phyloP scores from a whole-genome alignment of 352 stramenopile genomes.

The Phytopythium litorale region DNA sequence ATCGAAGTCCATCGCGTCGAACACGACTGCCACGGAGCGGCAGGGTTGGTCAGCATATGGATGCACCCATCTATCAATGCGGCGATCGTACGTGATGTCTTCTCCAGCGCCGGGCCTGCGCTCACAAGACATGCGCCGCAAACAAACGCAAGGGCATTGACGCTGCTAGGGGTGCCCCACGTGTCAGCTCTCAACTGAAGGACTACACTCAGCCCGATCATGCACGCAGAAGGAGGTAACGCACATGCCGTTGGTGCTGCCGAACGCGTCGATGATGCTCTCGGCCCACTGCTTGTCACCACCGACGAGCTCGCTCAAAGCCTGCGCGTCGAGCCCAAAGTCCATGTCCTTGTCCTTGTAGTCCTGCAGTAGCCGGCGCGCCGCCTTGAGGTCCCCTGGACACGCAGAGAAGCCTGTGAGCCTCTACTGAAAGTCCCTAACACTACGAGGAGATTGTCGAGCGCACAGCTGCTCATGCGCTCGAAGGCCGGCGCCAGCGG shows the following conservation, averaged over 20 bases:
- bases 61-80: not conserved
- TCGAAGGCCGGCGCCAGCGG: slow-evolving; percentile 41
- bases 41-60: not conserved
- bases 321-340: slow-evolving; percentile 58
- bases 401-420: not conserved
- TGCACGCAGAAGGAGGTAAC: slow-evolving; percentile 5
- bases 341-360: slow-evolving; percentile 80
- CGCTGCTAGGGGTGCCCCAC: slow-evolving; percentile 13
- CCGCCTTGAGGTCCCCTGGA: slow-evolving; percentile 55
- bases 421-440: not conserved
- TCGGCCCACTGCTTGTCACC: slow-evolving; percentile 53
- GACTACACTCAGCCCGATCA: not conserved
- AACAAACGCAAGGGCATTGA: slow-evolving; percentile 70
- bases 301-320: slow-evolving; percentile 38
- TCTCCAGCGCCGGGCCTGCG: slow-evolving; percentile 41
- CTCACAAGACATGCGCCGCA: slow-evolving; percentile 45
- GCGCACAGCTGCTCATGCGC: slow-evolving; percentile 50
- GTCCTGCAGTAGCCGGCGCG: slow-evolving; percentile 41
- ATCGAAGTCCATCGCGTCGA: slow-evolving; percentile 76
- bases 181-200: not conserved
- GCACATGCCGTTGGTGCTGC: slow-evolving; percentile 61
- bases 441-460: not conserved
- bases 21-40: slow-evolving; percentile 37
- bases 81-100: slow-evolving; percentile 24
- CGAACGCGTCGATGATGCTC: slow-evolving; percentile 51